Evolutionary conservation across 208 protist genomes (phyloP).

Genomic region (Zelonia costaricensis): DNA sequence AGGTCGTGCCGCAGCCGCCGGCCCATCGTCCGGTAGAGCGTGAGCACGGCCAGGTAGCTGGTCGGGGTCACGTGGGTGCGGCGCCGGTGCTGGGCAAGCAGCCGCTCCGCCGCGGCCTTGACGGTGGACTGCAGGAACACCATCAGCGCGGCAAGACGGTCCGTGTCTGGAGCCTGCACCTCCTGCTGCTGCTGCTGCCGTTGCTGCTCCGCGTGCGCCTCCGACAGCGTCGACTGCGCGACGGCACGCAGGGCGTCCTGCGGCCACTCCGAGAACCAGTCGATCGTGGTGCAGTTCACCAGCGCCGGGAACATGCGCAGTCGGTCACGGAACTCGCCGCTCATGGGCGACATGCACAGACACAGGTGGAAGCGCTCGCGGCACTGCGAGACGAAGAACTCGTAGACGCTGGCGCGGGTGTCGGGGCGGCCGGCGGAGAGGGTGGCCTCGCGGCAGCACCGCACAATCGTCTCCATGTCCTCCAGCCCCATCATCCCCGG

Average conservation of each 20-base stretch:
- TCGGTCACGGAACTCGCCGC: slow-evolving; percentile 91
- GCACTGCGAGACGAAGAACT: slow-evolving; percentile 92
- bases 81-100: slow-evolving; percentile 87
- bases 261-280: slow-evolving; percentile 98
- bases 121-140: slow-evolving; percentile 92
- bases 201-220: neutral
- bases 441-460: slow-evolving; percentile 65
- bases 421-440: slow-evolving; percentile 83
- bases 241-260: slow-evolving; percentile 91
- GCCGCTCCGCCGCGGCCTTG: slow-evolving; percentile 69
- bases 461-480: slow-evolving; percentile 94
- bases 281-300: slow-evolving; percentile 97
- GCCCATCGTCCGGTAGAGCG: slow-evolving; percentile 83
- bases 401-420: slow-evolving; percentile 88
- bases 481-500: slow-evolving; percentile 95
- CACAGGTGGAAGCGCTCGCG: slow-evolving; percentile 95
- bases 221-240: slow-evolving; percentile 34
- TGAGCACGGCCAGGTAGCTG: slow-evolving; percentile 94
- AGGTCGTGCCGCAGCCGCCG: slow-evolving; percentile 65
- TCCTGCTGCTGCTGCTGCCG: neutral
- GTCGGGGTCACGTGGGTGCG: slow-evolving; percentile 96
- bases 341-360: slow-evolving; percentile 95
- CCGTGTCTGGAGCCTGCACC: slow-evolving; percentile 31
- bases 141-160: slow-evolving; percentile 75
- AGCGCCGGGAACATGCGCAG: slow-evolving; percentile 97